Evolutionary conservation across 805 yeast genomes (phyloP).

Genomic region (Priceomyces haplophilus): DNA sequence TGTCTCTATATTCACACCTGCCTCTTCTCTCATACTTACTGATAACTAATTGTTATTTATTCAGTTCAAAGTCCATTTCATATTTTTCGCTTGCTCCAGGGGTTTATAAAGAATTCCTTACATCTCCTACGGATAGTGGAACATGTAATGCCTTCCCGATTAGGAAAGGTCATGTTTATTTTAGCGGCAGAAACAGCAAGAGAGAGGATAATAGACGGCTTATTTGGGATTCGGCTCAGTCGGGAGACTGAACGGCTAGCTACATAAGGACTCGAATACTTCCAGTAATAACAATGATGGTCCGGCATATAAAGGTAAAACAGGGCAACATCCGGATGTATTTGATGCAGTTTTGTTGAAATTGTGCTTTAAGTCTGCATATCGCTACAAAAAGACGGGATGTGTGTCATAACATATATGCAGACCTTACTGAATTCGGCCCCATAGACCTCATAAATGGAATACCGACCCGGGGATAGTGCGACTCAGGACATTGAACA

Average conservation of each 20-base stretch:
- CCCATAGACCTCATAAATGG: not conserved
- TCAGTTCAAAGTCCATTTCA: not conserved
- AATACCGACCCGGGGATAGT: not conserved
- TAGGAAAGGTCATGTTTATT: constrained; percentile 20
- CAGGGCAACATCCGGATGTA: not conserved
- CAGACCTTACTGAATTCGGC: not conserved
- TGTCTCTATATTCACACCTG: not conserved
- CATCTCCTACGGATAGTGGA: not conserved
- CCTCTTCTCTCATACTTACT: constrained; percentile 1
- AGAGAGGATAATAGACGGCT: not conserved
- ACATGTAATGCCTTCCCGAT: constrained; percentile 9
- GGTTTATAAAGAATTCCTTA: constrained; percentile 8
- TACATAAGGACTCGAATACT: too few relatives aligned
- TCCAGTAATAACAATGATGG: too few relatives aligned
- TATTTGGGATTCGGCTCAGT: constrained; percentile 16
- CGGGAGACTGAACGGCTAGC: constrained; percentile 11
- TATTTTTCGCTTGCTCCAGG: constrained; percentile 5
- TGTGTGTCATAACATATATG: not conserved
- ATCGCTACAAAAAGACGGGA: not conserved
- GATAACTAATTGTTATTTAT: not conserved
- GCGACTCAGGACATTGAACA: not conserved
- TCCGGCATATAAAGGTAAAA: not conserved
- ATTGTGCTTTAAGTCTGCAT: too few relatives aligned
- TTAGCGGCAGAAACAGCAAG: constrained; percentile 10
- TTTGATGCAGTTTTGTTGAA: too few relatives aligned